Conservation (phyloP, 495 filamentous ascomycete genomes). For the Aspergillus sparsus region DNA sequence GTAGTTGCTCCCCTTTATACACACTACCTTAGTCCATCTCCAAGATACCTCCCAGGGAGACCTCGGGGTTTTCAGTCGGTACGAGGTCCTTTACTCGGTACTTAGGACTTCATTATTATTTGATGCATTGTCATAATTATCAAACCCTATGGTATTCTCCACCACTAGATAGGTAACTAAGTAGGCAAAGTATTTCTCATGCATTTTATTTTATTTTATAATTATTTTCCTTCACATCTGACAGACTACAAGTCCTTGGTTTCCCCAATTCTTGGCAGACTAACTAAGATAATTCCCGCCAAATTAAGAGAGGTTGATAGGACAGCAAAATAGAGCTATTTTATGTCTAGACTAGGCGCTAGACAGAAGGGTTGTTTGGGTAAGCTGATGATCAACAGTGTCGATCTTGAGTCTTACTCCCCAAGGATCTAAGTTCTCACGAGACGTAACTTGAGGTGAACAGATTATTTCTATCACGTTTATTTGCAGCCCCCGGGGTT, state of each 20-base stretch:
- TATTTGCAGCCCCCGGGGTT: not conserved
- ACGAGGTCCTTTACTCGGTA: no score
- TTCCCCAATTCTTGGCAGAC: constrained; percentile 16
- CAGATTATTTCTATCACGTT: not conserved
- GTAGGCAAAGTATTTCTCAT: not conserved
- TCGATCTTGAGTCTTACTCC: constrained; percentile 5
- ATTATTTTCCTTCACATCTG: not conserved
- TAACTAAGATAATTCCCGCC: constrained; percentile 11
- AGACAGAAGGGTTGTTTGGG: not conserved
- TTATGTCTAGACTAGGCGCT: constrained; percentile 9
- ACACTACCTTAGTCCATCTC: not conserved
- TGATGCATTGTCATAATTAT: not conserved
- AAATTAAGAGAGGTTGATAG: constrained; percentile 13
- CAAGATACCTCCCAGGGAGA: not conserved
- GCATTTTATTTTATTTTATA: not conserved
- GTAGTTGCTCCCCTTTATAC: not conserved
- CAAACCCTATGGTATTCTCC: no score
- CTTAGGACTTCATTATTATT: not conserved
- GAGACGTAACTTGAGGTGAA: not conserved
- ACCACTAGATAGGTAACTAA: no score
- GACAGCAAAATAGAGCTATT: not conserved
- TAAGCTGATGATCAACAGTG: constrained; percentile 2
- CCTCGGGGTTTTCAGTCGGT: no score
- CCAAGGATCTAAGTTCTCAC: not conserved
- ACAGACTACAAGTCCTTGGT: not conserved